Evolutionary conservation across 257 asterid species (phyloP), one percentile per base, ranked within the genome.

Genomic region (Primulina huaijiensis): DNA sequence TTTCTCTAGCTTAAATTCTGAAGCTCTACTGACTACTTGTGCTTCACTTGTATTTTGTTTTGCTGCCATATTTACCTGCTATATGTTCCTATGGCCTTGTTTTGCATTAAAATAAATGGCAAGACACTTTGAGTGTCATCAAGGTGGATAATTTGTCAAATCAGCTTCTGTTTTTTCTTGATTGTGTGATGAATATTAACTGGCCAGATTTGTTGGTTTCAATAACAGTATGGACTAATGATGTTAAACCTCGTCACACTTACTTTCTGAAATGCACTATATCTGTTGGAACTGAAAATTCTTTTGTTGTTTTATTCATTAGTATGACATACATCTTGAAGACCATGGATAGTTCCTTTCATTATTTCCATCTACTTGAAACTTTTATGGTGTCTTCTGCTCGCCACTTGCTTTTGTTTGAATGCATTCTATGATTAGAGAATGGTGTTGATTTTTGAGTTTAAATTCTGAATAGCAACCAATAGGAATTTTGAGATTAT

Each of bases 261-360:
- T 61, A 61, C 20, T 33, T 62, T 62, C 27, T 64, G 50, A 58
- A 37, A 64, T 64, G 20, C 29, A 20, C 17, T 43, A 34, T n/a
- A 19, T 67, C 11, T 62, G 46, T 19, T 57, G 34, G 58, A n/a
- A 55, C 46, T 40, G 23, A 63, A 40, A 31, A 72, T 31, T 5
- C 11, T 65, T 38, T 14, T 71, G 20, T 40, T 30, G 64, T 6
- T 46, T 29, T 58, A 14, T 27, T 59, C 10, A 10, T 66, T 58
- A 6, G 19, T 16, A 55, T 60, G 75, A 77, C 34, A 33, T 37
- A 8, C 53, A 12, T 43, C n/a, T 43, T 43, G 53, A 43, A 35
- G 53, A 52, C 65, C 71, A 62, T 70, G 71, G 37, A 69, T 56
- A 30, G 21, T 55, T 63, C 59, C 58, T 58, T 61, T 9, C 61